A percentile compares a stretch with the other conserved stretches of the same genome.
Conservation (phyloP, 208 protist species). For the Phytomonas sp. region DNA sequence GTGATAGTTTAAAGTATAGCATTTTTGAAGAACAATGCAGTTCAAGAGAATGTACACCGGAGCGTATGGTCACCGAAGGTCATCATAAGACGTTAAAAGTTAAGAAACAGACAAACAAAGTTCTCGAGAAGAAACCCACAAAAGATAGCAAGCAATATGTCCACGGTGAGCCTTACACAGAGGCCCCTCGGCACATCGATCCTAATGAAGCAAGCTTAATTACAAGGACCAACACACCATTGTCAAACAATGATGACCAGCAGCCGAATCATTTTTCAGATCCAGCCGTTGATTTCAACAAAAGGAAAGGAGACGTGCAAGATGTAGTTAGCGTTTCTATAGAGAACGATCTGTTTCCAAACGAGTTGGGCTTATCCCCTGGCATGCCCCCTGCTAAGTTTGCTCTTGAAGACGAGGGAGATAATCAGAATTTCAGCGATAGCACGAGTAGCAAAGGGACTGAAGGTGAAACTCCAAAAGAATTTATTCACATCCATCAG, state of each 20-base stretch:
- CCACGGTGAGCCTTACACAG: constrained; percentile 24
- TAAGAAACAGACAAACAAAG: neutral
- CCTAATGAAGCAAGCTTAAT: neutral
- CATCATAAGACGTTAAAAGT: neutral
- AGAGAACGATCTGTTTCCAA: neutral
- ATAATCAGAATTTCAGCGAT: neutral
- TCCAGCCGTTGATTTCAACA: neutral
- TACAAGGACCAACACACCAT: neutral
- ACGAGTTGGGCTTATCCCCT: neutral
- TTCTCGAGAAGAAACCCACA: neutral
- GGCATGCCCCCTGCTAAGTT: neutral
- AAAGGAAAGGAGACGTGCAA: neutral
- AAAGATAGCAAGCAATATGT: constrained; percentile 2
- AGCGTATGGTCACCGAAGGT: neutral
- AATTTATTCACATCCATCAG: neutral
- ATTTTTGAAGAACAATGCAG: neutral
- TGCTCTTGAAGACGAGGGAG: neutral
- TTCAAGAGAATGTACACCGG: neutral
- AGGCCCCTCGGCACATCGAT: constrained; percentile 17
- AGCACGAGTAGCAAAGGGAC: neutral
- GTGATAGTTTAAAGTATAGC: neutral
- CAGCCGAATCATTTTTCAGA: neutral
- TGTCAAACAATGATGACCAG: neutral
- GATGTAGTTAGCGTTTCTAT: neutral
- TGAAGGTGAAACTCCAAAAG: neutral